phyloP scores from a whole-genome alignment of 495 filamentous ascomycete species.

The Lepraria neglecta region DNA sequence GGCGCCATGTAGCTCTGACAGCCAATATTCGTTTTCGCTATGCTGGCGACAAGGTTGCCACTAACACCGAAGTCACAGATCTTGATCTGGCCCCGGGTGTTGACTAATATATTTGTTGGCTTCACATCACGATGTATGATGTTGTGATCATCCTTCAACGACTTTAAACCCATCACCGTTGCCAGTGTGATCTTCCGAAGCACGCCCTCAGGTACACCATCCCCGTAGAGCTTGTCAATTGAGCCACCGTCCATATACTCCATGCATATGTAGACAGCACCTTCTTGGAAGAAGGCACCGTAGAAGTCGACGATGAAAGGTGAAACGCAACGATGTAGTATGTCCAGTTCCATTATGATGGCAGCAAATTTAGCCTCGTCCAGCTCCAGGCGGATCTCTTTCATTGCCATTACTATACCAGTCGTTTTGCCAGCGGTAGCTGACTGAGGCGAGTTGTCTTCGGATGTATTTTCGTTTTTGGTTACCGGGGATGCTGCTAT shows the following conservation, averaged over 20 bases:
- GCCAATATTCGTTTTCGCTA: slow-evolving; percentile 98
- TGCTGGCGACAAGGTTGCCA: slow-evolving; percentile 93
- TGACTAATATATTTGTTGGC: slow-evolving; percentile 93
- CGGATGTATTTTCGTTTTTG: slow-evolving; percentile 28
- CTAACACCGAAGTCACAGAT: slow-evolving; percentile 99
- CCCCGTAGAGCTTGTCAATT: slow-evolving; percentile 93
- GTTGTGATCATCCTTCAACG: slow-evolving; percentile 95
- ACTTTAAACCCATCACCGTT: slow-evolving; percentile 84
- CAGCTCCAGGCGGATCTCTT: slow-evolving; percentile 93
- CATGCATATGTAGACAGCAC: slow-evolving; percentile 98
- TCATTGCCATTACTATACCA: slow-evolving; percentile 95
- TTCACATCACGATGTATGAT: slow-evolving; percentile 99
- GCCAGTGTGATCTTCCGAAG: slow-evolving; percentile 88
- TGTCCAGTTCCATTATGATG: slow-evolving; percentile 97
- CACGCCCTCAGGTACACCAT: slow-evolving; percentile 82
- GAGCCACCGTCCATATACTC: slow-evolving; percentile 99
- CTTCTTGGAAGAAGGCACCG: slow-evolving; percentile 98
- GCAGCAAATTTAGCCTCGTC: slow-evolving; percentile 95
- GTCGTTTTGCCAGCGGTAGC: slow-evolving; percentile 41
- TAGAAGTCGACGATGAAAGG: slow-evolving; percentile 99
- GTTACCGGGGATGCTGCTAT: slow-evolving; percentile 25
- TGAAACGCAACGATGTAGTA: slow-evolving; percentile 88
- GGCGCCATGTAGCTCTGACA: slow-evolving; percentile 99
- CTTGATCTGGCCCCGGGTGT: slow-evolving; percentile 85
- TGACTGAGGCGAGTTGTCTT: slow-evolving; percentile 22